A percentile compares a stretch with the other conserved stretches of the same genome.
Evolutionary conservation across 1,284 basidiomycete species (phyloP).

Genomic region (Leccinum fuscescens): DNA sequence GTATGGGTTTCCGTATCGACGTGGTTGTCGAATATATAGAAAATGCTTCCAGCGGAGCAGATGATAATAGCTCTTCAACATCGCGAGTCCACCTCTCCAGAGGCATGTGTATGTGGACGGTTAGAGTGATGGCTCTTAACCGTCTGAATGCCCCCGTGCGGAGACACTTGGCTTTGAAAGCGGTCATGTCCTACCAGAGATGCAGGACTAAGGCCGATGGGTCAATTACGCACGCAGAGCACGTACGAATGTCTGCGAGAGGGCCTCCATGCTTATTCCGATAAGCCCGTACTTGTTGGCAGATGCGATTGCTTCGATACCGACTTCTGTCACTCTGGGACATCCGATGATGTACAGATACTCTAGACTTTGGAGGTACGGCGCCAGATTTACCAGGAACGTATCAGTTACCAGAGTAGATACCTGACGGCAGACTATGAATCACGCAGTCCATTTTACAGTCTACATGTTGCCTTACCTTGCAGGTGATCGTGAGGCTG

Average conservation of each 20-base stretch:
- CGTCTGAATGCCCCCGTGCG: constrained; percentile 37
- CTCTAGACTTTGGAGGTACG: constrained; percentile 47
- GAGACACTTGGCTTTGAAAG: constrained; percentile 43
- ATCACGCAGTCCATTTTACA: background rate
- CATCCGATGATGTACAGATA: constrained; percentile 64
- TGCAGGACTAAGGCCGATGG: constrained; percentile 5
- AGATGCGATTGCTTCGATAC: constrained; percentile 50
- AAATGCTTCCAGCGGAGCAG: constrained; percentile 52
- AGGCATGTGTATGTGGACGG: constrained; percentile 40
- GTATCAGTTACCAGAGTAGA: constrained; percentile 56
- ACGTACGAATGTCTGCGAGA: constrained; percentile 61
- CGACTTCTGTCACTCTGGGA: constrained; percentile 60
- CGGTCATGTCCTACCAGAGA: constrained; percentile 46
- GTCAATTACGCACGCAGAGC: background rate
- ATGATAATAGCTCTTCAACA: constrained; percentile 45
- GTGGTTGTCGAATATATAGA: constrained; percentile 59
- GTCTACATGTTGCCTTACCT: constrained; percentile 39
- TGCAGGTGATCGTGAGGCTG: constrained; percentile 64
- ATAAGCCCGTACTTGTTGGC: constrained; percentile 45
- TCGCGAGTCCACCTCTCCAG: constrained; percentile 43
- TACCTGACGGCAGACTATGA: constrained; percentile 36
- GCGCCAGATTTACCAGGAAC: constrained; percentile 48
- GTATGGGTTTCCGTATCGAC: constrained; percentile 38
- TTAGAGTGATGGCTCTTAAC: constrained; percentile 59
- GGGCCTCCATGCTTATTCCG: constrained; percentile 59